These are phyloP conservation scores for Neofusicoccum ribis DNA, from an alignment of 2,329 filamentous ascomycete species.

Conservation along the genomic window DNA sequence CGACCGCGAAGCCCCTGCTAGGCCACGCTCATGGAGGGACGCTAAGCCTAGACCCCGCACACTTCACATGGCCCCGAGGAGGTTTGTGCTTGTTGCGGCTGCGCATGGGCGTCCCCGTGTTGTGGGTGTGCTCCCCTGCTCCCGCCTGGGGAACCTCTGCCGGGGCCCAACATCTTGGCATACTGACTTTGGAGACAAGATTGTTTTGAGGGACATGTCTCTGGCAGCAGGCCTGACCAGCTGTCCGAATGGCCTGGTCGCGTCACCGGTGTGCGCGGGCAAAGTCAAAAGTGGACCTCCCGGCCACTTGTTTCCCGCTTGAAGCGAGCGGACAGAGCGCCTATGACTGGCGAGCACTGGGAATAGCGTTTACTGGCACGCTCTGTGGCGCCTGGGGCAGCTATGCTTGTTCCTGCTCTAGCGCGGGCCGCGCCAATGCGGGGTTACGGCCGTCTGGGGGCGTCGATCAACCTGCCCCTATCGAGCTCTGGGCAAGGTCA, in stretches of 20 bases:
- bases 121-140: not conserved
- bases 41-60: not conserved
- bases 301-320: not conserved
- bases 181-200: not conserved
- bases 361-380: not conserved
- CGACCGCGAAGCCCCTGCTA: not conserved
- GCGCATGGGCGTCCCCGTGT: not conserved
- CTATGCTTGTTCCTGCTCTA: constrained; percentile 1
- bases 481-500: constrained; percentile 1
- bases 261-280: not conserved
- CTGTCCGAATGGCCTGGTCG: not conserved
- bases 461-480: constrained; percentile 13
- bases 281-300: not conserved
- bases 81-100: not conserved
- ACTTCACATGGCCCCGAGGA: not conserved
- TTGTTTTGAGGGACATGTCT: no score
- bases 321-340: not conserved
- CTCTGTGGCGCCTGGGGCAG: not conserved
- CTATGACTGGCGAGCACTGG: not conserved
- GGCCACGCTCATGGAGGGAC: not conserved
- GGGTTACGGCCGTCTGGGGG: not conserved
- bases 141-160: not conserved
- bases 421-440: not conserved
- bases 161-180: not conserved
- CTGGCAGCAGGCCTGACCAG: no score